Evolutionary conservation across 2,329 filamentous ascomycete genomes (phyloP), one percentile per base, ranked within the genome.

Genomic region (Westerdykella aurantiaca): DNA sequence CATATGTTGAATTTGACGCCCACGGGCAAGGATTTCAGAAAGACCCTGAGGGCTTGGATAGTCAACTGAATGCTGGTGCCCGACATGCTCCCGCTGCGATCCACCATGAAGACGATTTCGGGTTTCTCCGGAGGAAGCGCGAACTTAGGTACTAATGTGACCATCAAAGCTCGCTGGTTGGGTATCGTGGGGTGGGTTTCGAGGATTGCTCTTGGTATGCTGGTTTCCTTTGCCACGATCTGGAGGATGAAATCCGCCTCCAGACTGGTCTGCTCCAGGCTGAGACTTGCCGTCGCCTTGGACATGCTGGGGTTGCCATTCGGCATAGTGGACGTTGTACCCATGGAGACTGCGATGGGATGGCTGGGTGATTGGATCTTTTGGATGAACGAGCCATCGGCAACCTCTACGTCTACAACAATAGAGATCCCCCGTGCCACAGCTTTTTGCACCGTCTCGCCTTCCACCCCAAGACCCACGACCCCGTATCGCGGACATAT

Each of bases 51-150:
- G 0, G 81, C 81, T 1, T 73, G 65, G 18, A 73, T 67, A 3
- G 83, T 70, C 25, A 80, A 73, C 0, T 52, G 49, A 1, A 84
- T 83, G 33, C 75, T 77, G 4, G 51, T 49, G 0, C 63, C 57
- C 0, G 34, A 21, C 82, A 85, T 85, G 46, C 81, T 85, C 0
- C 82, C 83, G 44, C 82, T 86, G 41, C 83, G 76, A 59, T 89
- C 85, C 43, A 81, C 83, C 4, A 89, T 68, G 51, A 89, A 88
- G 14, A 88, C 78, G 17, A 89, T 75, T 57, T 89, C 85, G 0
- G 76, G 76, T 14, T 63, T 67, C 7, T 74, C 70, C 0, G 73
- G 58, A 0, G 79, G 78, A 0, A 86, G 67, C n/a, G 72, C 71
- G 64, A 87, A 86, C 48, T 80, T 82, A 2, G 85, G 85, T 0